Conservation (phyloP, 768 basidiomycete genomes). For the Cystoderma amianthinum region DNA sequence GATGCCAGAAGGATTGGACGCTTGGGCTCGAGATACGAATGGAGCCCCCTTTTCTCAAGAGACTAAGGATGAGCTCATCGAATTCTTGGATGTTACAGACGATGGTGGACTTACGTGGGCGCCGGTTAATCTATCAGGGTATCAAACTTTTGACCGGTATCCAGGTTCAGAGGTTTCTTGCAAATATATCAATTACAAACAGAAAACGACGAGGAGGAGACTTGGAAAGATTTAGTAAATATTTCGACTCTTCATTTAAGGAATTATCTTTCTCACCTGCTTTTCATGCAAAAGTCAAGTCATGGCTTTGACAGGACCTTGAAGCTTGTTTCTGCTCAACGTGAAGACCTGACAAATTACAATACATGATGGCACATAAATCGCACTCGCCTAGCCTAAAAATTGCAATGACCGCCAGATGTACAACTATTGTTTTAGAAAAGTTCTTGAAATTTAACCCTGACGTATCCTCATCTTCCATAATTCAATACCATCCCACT, state of each 20-base stretch:
- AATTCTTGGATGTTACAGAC: constrained; percentile 70
- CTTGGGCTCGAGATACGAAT: constrained; percentile 77
- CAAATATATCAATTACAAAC: constrained; percentile 85
- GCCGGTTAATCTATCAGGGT: background rate
- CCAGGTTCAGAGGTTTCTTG: constrained; percentile 72
- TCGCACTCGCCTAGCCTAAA: too few relatives aligned
- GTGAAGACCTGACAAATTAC: too few relatives aligned
- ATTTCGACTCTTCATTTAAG: constrained; percentile 2
- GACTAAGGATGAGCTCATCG: constrained; percentile 70
- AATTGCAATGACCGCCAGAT: background rate
- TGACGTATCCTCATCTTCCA: constrained; percentile 48
- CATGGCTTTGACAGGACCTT: constrained; percentile 74
- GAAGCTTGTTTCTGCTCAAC: constrained; percentile 45
- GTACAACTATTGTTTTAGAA: background rate
- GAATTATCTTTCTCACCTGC: constrained; percentile 7
- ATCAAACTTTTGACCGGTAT: background rate
- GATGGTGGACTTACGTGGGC: constrained; percentile 70
- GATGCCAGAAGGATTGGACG: constrained; percentile 54
- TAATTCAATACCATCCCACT: constrained; percentile 81
- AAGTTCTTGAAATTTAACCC: too few relatives aligned
- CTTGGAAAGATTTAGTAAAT: constrained; percentile 74
- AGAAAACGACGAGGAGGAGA: constrained; percentile 78
- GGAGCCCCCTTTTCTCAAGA: constrained; percentile 74
- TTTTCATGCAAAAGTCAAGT: constrained; percentile 46
- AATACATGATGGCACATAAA: too few relatives aligned